Percentiles rank a stretch among this genome's conserved stretches.
phyloP scores from a whole-genome alignment of 306 rosid species.

The Corylus heterophylla region DNA sequence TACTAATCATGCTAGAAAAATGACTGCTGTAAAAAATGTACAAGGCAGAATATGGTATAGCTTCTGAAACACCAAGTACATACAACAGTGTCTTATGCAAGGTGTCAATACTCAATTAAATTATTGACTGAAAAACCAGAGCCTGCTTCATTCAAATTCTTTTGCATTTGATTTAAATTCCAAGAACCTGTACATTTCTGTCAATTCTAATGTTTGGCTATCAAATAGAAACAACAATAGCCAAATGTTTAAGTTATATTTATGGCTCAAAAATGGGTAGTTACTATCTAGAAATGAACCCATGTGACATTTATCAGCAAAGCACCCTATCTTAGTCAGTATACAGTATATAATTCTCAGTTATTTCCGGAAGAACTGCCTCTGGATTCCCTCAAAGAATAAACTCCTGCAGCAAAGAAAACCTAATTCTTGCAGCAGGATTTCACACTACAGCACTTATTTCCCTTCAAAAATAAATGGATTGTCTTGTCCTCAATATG shows the following conservation, averaged over 20 bases:
- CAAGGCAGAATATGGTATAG: too few relatives aligned
- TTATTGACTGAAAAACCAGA: not conserved
- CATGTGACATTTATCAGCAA: not conserved
- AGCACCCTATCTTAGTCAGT: not conserved
- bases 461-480: conserved; percentile 63
- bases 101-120: not conserved
- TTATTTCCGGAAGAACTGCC: not conserved
- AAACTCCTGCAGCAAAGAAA: not conserved
- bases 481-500: conserved; percentile 54
- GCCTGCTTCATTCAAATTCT: not conserved
- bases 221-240: not conserved
- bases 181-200: not conserved
- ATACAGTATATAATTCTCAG: not conserved
- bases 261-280: not conserved
- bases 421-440: conserved; percentile 79
- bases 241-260: not conserved
- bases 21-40: too few relatives aligned
- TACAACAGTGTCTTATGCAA: not conserved
- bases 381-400: not conserved
- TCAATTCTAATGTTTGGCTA: not conserved
- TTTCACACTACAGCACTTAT: conserved; percentile 63
- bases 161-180: not conserved
- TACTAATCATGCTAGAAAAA: too few relatives aligned
- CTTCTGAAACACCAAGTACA: too few relatives aligned
- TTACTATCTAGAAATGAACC: not conserved